Conservation (phyloP, 2,329 filamentous ascomycete species). For the Aureobasidium sp. region DNA sequence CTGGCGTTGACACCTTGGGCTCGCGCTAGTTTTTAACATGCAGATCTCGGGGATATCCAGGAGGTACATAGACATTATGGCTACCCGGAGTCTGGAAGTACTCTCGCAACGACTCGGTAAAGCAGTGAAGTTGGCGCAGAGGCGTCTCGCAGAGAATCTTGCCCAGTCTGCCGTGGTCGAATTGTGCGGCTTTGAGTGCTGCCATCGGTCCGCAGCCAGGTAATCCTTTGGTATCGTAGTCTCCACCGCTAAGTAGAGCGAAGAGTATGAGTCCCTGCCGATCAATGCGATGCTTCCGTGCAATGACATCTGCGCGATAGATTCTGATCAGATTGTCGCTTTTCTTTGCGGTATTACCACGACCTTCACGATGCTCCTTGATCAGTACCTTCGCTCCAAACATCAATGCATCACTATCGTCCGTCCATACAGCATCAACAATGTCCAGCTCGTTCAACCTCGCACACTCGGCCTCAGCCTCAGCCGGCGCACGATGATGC, state of each 20-base stretch:
- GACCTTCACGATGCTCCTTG: conserved; percentile 16
- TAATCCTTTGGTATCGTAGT: conserved; percentile 32
- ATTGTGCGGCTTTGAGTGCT: conserved; percentile 23
- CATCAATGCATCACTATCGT: conserved; percentile 40
- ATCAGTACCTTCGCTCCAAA: conserved; percentile 39
- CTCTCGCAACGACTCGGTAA: background rate
- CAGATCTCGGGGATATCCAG: conserved; percentile 19
- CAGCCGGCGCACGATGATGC: conserved; percentile 37
- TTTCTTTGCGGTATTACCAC: conserved; percentile 15
- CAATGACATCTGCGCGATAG: conserved; percentile 24
- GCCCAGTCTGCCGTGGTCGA: conserved; percentile 28
- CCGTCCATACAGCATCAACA: conserved; percentile 42
- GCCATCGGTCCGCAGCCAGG: conserved; percentile 27
- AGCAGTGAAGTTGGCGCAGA: background rate
- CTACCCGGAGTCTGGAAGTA: background rate
- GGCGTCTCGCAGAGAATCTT: conserved; percentile 19
- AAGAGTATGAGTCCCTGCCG: conserved; percentile 32
- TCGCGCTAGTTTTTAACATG: conserved; percentile 30
- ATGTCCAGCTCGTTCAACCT: conserved; percentile 34
- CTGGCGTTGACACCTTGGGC: conserved; percentile 27
- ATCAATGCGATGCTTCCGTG: conserved; percentile 24
- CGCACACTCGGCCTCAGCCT: conserved; percentile 42
- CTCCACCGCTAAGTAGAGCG: conserved; percentile 33
- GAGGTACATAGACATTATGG: conserved; percentile 17
- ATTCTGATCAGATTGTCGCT: conserved; percentile 25